Conservation (phyloP, 2,329 filamentous ascomycete genomes). For the Parastagonospora avenae region DNA sequence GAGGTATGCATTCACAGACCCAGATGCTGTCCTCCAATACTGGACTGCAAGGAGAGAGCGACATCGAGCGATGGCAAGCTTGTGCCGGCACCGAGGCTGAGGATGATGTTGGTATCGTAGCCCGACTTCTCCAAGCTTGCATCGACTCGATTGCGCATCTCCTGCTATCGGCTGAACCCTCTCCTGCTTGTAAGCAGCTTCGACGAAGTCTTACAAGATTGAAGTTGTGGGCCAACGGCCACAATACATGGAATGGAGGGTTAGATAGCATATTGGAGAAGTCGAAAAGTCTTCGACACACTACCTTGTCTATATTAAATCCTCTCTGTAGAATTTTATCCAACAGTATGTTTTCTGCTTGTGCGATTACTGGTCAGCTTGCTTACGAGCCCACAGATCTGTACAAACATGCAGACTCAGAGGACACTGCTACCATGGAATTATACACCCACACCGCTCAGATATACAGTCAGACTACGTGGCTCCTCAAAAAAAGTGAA, state of each 20-base stretch:
- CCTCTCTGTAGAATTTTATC: slow-evolving; percentile 12
- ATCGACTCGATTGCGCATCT: slow-evolving; percentile 4
- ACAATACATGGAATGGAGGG: slow-evolving; percentile 11
- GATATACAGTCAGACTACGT: slow-evolving; percentile 16
- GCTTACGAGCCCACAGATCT: slow-evolving; percentile 9
- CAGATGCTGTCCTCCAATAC: neutral
- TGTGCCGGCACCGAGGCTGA: neutral
- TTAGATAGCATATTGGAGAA: slow-evolving; percentile 21
- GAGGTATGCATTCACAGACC: neutral
- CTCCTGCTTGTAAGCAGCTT: slow-evolving; percentile 3
- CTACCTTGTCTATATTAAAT: slow-evolving; percentile 15
- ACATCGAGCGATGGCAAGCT: slow-evolving; percentile 8
- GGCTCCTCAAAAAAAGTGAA: slow-evolving; percentile 5
- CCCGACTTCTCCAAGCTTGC: slow-evolving; percentile 6
- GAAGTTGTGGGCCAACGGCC: slow-evolving; percentile 23
- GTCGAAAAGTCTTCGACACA: slow-evolving; percentile 16
- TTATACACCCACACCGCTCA: slow-evolving; percentile 5
- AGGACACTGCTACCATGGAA: neutral
- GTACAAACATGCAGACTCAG: neutral
- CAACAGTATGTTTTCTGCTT: slow-evolving; percentile 6
- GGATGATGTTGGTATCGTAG: slow-evolving; percentile 10
- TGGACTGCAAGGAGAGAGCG: neutral
- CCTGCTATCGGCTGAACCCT: neutral
- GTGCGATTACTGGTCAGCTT: neutral
- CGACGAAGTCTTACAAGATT: slow-evolving; percentile 14